Conservation (phyloP, 352 stramenopile genomes). For the Saprolegnia diclina region DNA sequence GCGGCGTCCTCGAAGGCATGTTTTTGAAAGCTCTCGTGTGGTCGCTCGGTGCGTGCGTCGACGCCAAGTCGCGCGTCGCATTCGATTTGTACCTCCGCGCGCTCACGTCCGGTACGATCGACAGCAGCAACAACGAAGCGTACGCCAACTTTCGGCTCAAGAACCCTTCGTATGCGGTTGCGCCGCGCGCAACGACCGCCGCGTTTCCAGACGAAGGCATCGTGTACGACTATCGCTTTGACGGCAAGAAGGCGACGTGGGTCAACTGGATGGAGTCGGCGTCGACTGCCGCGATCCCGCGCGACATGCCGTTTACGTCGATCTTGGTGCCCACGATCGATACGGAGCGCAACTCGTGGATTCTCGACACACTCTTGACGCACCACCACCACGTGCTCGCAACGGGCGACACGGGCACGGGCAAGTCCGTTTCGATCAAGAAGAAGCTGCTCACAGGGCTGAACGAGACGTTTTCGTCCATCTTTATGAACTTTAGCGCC, state of each 20-base stretch:
- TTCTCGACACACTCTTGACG: constrained; percentile 84
- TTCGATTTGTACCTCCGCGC: constrained; percentile 84
- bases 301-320: constrained; percentile 73
- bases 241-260: constrained; percentile 80
- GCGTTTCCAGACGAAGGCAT: constrained; percentile 55
- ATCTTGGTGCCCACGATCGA: constrained; percentile 92
- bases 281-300: constrained; percentile 41
- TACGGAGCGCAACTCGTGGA: constrained; percentile 87
- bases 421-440: constrained; percentile 91
- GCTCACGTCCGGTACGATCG: constrained; percentile 46
- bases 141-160: constrained; percentile 82
- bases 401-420: constrained; percentile 90
- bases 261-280: constrained; percentile 59
- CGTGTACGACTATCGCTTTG: constrained; percentile 90
- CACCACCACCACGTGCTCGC: constrained; percentile 88
- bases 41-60: constrained; percentile 89
- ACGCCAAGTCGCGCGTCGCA: constrained; percentile 66
- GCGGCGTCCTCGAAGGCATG: constrained; percentile 76
- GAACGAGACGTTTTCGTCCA: constrained; percentile 74
- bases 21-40: constrained; percentile 86
- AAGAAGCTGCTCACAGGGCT: constrained; percentile 86
- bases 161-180: constrained; percentile 60
- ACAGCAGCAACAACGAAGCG: constrained; percentile 36
- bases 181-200: constrained; percentile 33
- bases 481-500: constrained; percentile 91